A percentile compares a stretch with the other conserved stretches of the same genome.
Evolutionary conservation across 2,329 filamentous ascomycete genomes (phyloP).

Genomic region (Phoma sp.): DNA sequence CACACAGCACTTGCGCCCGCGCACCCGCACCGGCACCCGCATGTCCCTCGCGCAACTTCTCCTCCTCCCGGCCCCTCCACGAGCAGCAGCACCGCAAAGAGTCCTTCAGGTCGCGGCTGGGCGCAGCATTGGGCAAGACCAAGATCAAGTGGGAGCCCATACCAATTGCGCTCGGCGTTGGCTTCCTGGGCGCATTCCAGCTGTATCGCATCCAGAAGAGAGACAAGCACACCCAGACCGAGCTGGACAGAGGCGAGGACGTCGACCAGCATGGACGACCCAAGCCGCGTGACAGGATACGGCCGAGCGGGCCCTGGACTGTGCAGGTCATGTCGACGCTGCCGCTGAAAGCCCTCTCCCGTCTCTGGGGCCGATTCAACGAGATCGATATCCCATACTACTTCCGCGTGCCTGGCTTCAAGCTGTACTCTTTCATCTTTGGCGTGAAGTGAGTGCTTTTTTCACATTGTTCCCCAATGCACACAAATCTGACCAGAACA

Average conservation of each 20-base stretch:
- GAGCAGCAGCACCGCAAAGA: conserved; percentile 54
- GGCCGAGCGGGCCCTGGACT: conserved; percentile 88
- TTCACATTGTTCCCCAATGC: conserved; percentile 39
- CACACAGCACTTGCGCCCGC: conserved; percentile 19
- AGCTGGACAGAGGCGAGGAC: conserved; percentile 56
- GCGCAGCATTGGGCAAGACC: conserved; percentile 65
- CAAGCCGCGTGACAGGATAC: conserved; percentile 66
- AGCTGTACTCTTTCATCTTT: conserved; percentile 87
- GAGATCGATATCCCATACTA: conserved; percentile 87
- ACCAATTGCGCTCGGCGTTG: conserved; percentile 83
- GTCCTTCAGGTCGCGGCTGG: conserved; percentile 63
- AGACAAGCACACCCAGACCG: conserved; percentile 51
- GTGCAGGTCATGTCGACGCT: conserved; percentile 93
- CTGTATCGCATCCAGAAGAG: conserved; percentile 75
- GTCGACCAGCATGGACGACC: conserved; percentile 50
- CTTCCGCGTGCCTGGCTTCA: conserved; percentile 86
- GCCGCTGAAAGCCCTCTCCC: conserved; percentile 86
- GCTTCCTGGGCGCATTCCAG: conserved; percentile 81
- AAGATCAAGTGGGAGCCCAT: conserved; percentile 89
- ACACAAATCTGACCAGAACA: conserved; percentile 28
- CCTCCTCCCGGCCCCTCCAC: conserved; percentile 48
- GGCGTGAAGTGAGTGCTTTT: conserved; percentile 69
- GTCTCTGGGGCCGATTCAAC: conserved; percentile 90
- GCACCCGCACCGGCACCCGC: conserved; percentile 14
- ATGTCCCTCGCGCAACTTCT: conserved; percentile 36